phyloP scores from a whole-genome alignment of 2,329 filamentous ascomycete genomes.

The Diaporthe caulivora region DNA sequence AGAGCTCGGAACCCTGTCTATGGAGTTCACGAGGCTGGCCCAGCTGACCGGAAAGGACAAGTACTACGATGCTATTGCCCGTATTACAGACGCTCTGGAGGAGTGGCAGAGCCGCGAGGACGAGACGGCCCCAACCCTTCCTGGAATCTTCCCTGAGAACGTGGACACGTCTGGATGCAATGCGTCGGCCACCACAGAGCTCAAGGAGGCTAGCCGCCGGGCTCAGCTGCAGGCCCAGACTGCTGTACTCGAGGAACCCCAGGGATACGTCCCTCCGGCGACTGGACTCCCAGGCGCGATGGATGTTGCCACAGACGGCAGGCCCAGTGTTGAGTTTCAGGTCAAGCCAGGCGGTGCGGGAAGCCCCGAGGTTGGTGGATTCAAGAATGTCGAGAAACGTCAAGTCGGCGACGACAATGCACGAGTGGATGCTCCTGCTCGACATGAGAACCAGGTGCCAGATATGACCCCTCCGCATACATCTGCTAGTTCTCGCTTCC shows the following conservation, averaged over 20 bases:
- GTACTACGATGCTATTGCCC: conserved; percentile 86
- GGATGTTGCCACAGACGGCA: conserved; percentile 33
- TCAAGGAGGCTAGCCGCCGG: conserved; percentile 48
- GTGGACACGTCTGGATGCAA: conserved; percentile 87
- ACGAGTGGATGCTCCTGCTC: neutral
- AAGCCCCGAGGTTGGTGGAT: conserved; percentile 42
- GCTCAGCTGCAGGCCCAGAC: conserved; percentile 52
- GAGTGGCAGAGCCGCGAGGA: conserved; percentile 72
- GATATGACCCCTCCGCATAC: neutral
- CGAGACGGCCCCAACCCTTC: conserved; percentile 69
- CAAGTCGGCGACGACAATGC: neutral
- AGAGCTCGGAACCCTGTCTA: conserved; percentile 83
- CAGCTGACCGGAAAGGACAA: conserved; percentile 81
- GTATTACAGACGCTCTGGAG: conserved; percentile 85
- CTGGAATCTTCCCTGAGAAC: conserved; percentile 83
- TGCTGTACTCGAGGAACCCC: conserved; percentile 42
- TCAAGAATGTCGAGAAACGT: conserved; percentile 34
- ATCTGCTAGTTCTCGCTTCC: conserved; percentile 8
- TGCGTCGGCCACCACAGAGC: conserved; percentile 56
- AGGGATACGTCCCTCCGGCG: conserved; percentile 47
- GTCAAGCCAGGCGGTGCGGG: conserved; percentile 44
- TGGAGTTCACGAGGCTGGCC: conserved; percentile 91
- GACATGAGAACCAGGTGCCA: neutral
- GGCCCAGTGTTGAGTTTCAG: conserved; percentile 45
- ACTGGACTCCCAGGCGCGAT: conserved; percentile 16